These are phyloP conservation scores for Cornus florida DNA, from an alignment of 148 eudicot species.

Conservation along the genomic window DNA sequence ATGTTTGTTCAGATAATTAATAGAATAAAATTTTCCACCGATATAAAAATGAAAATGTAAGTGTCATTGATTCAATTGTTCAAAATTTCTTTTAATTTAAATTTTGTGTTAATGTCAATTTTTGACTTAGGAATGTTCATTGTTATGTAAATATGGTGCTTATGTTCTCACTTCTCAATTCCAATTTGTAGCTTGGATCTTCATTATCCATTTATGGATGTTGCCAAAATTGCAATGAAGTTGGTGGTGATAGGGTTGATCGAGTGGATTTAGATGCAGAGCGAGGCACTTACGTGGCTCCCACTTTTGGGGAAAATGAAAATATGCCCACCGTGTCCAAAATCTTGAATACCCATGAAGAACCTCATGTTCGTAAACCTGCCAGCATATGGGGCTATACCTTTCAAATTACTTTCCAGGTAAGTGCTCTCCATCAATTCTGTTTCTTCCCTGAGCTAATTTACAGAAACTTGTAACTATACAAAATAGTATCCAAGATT, in stretches of 20 bases:
- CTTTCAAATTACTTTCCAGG: slow-evolving; percentile 79
- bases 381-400: slow-evolving; percentile 55
- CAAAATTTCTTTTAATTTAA: not conserved
- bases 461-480: not conserved
- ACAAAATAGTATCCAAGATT: not conserved
- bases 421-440: slow-evolving; percentile 20
- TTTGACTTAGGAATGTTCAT: not conserved
- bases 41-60: not conserved
- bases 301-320: slow-evolving; percentile 38
- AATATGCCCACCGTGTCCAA: slow-evolving; percentile 17
- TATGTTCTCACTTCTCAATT: slow-evolving; percentile 3
- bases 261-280: slow-evolving; percentile 41
- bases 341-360: slow-evolving; percentile 29
- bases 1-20: not conserved
- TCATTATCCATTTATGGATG: slow-evolving; percentile 64
- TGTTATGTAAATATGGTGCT: not conserved
- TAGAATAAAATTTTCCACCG: not conserved
- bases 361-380: slow-evolving; percentile 29
- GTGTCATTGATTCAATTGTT: not conserved
- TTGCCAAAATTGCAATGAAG: slow-evolving; percentile 27
- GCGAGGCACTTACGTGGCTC: slow-evolving; percentile 40
- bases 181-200: slow-evolving; percentile 65
- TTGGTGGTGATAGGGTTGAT: slow-evolving; percentile 23
- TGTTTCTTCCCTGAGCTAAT: not conserved
- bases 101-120: not conserved